Base-by-base conservation (phyloP, 2,329 filamentous ascomycete genomes). In the Xylaria polymorpha region DNA sequence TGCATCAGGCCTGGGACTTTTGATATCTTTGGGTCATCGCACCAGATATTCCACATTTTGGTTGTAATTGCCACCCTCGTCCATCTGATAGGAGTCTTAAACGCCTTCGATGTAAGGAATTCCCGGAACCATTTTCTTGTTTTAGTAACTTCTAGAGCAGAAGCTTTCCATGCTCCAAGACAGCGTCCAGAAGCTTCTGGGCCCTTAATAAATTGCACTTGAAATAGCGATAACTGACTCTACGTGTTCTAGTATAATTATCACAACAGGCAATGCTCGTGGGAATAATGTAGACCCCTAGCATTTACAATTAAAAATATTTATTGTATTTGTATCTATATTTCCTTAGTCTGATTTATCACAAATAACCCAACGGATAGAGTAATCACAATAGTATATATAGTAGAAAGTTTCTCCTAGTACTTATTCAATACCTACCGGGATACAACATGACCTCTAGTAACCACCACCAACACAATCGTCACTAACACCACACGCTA, bases 1-100 rank as follows among this genome's bases (percentile, higher is more conserved):
- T 77, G 77, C 35, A 73, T 79, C 57, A 77, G 72, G 20, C 83
- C 83, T 1, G 83, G 81, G 2, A 76, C 66, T 9, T 85, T 85
- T 73, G 83, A 85, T 71, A 80, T 83, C 39, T 81, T 77, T 70
- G 81, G 82, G 18, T 79, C 80, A 3, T 85, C 83, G 15, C 83
- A 85, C 67, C 83, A 85, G 69, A 79, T 85, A 7, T 85, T 85
- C 64, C 83, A 85, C 62, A 72, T 83, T 12, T 76, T 84, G 7
- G 82, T 85, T 10, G 83, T 83, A 0, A 39, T 84, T 5, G 81
- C 80, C 6, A 80, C 80, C 32, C 70, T 77, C 35, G 74, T 81
- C 14, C 81, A 85, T 75, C 69, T 83, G 48, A 72, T 79, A 51
- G 82, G 78, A n/a, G 67, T 80, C 29, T 61, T 80, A 32, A 48